Evolutionary conservation across 179 eudicot species (phyloP).

Genomic region (Silene vulgaris): DNA sequence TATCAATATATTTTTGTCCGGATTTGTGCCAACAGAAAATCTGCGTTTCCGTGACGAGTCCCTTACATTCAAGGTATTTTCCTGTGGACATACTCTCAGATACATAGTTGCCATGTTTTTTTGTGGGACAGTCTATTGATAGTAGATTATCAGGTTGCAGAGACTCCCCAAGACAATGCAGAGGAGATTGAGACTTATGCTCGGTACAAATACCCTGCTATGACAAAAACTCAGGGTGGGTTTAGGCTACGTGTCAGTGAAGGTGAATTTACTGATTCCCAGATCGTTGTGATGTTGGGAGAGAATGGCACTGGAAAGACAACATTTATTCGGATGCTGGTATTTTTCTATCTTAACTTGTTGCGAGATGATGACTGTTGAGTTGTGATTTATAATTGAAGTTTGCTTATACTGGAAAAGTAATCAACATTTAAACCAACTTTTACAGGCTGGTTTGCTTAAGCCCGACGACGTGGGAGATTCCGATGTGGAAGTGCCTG

Average conservation of each 20-base stretch:
- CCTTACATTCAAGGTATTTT: slow-evolving; percentile 82
- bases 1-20: slow-evolving; percentile 89
- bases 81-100: neutral
- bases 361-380: neutral
- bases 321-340: slow-evolving; percentile 95
- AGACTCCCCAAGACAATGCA: slow-evolving; percentile 87
- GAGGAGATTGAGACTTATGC: slow-evolving; percentile 91
- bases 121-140: slow-evolving; percentile 9
- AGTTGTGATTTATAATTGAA: neutral
- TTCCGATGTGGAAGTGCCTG: slow-evolving; percentile 78
- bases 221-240: slow-evolving; percentile 84
- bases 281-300: slow-evolving; percentile 92
- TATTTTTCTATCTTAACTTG: slow-evolving; percentile 26
- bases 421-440: neutral
- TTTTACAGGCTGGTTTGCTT: slow-evolving; percentile 75
- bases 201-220: slow-evolving; percentile 84
- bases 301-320: slow-evolving; percentile 99
- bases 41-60: slow-evolving; percentile 90
- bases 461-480: slow-evolving; percentile 77
- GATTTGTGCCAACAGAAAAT: slow-evolving; percentile 94
- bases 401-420: neutral
- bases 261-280: slow-evolving; percentile 98
- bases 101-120: slow-evolving; percentile 1
- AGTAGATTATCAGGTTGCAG: slow-evolving; percentile 63
- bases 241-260: slow-evolving; percentile 70